phyloP scores from a whole-genome alignment of 768 basidiomycete genomes.

The Termitomyces sp. region DNA sequence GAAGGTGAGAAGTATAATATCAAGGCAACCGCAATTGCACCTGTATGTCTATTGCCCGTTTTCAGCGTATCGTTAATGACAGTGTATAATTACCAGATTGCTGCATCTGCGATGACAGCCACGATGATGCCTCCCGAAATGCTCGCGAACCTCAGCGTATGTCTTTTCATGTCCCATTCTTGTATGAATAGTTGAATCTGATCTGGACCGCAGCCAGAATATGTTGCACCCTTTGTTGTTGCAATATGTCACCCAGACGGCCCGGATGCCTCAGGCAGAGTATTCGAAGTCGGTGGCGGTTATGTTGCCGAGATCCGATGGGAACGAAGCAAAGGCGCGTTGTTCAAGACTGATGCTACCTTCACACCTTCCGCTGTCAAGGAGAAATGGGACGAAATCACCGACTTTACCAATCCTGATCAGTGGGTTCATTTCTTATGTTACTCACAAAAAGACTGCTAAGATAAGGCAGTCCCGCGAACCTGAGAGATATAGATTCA shows the following conservation, averaged over 20 bases:
- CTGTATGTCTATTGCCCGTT: conserved; percentile 41
- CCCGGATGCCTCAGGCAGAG: conserved; percentile 68
- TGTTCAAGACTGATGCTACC: conserved; percentile 84
- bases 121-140: conserved; percentile 94
- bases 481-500: conserved; percentile 56
- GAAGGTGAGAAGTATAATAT: conserved; percentile 94
- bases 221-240: conserved; percentile 87
- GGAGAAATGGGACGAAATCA: conserved; percentile 75
- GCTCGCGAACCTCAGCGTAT: conserved; percentile 78
- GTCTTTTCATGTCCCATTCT: conserved; percentile 8
- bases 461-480: conserved; percentile 48
- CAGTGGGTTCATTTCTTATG: conserved; percentile 42
- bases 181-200: neutral
- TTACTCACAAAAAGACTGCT: neutral
- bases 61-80: neutral
- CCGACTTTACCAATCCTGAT: conserved; percentile 67
- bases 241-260: conserved; percentile 85
- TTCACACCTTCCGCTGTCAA: conserved; percentile 96
- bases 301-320: conserved; percentile 89
- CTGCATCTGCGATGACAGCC: conserved; percentile 95
- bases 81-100: conserved; percentile 46
- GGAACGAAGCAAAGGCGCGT: conserved; percentile 81
- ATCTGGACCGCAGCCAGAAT: conserved; percentile 62
- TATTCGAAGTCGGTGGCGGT: conserved; percentile 93
- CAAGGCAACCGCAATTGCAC: conserved; percentile 81